Base-by-base conservation (phyloP, 257 asterid species). In the Solanum stenotomum region DNA sequence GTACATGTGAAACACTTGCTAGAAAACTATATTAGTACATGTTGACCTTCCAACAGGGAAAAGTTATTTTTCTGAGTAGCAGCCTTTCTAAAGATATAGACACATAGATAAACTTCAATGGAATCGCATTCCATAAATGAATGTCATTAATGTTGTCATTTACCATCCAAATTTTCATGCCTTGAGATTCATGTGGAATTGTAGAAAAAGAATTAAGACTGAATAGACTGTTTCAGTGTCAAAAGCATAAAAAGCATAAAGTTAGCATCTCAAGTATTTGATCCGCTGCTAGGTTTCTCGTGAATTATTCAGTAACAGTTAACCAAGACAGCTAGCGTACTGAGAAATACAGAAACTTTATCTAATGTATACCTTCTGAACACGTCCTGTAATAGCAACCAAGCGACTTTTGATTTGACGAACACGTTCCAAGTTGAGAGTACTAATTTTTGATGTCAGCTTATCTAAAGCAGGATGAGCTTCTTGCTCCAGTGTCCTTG, bases 371-470 rank as follows among this genome's bases (percentile, higher is more conserved):
- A 96, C 99, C 99, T 97, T 97, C 88, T 97, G 99, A 86, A 97
- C 98, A 56, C 99, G 99, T 42, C 98, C 98, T 29, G 98, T 95
- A 88, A 97, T 95, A 85, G 99, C 98, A 91, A 97, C 98, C 91
- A 97, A 89, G 6, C 98, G 97, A 77, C 99, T 96, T 87, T 97
- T 97, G 85, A 97, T 97, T 87, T 97, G 99, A 83, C 98, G 94
- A 87, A 97, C 99, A 5, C 98, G 96, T 87, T 97, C 98, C 94
- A 97, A 91, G 92, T 97, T 97, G 90, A 96, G 98, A n/a, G 98
- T 95, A 92, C 98, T 95, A 70, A 97, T 97, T 91, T 97, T 95
- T 65, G 98, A 92, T 67, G 99, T 97, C 91, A 97, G 75, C 89
- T 92, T 97, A 92, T 97, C 98, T 85, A 97, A 89, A 0, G 99